Evolutionary conservation across 768 basidiomycete genomes (phyloP), one percentile per base, ranked within the genome.

Genomic region (Lactarius indigo): DNA sequence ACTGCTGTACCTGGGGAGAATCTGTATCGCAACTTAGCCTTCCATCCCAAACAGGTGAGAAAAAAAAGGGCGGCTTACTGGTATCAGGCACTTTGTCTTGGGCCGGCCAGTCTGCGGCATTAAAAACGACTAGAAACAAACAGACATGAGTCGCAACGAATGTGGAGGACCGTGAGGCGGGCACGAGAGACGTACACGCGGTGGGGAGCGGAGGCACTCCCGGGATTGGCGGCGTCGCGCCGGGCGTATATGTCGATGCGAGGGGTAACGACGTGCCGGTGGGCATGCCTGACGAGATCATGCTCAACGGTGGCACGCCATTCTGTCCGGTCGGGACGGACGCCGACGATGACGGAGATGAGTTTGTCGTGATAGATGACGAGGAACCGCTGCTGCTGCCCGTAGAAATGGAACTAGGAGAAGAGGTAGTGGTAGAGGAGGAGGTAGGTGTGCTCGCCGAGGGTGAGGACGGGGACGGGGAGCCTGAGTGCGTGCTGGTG

Each of bases 201-300:
- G 83, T 78, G 0, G 93, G 93, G 12, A 94, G 78, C 2, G 77
- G 66, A 2, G 90, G 89, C 1, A 85, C 93, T 65, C 89, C 88
- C 37, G 84, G 72, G 50, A 89, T 78, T 1, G 89, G 85, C 3
- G 88, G 83, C 0, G 80, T 79, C 33, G 87, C 84, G 1, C 91
- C 91, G 50, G 86, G 75, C 0, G 83, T 41, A 70, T 78, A 89
- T 0, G 87, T 86, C 3, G 83, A 74, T 4, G 85, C 79, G 20
- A 85, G 77, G 1, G 84, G 73, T 1, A 83, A 79, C 0, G 84
- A 80, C 3, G 83, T 68, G 7, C 80, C 79, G 7, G 83, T 77
- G 5, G 88, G 76, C 87, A 89, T 89, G 62, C 88, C 89, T 41
- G 82, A 83, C 1, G 82, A 85, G 58, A 92, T 85, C 60, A 76